Evolutionary conservation across 768 basidiomycete genomes (phyloP).

Genomic region (Cystobasidium ongulense): DNA sequence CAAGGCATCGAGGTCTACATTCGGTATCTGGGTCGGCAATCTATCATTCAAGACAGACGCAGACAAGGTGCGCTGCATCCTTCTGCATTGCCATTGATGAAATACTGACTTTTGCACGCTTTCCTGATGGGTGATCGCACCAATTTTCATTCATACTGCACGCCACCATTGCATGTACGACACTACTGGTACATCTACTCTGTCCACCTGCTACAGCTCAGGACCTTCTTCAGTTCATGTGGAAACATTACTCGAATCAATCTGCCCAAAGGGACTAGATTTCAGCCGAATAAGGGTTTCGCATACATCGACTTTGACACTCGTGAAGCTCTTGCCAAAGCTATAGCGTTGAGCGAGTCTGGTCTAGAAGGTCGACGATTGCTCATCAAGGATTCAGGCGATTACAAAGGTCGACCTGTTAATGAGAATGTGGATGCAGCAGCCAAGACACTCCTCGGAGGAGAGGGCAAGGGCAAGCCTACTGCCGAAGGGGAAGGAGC

Average conservation of each 20-base stretch:
- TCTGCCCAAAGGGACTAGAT: slow-evolving; percentile 60
- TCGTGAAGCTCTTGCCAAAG: slow-evolving; percentile 61
- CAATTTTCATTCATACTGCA: not conserved
- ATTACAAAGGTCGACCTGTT: slow-evolving; percentile 36
- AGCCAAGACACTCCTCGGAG: slow-evolving; percentile 3
- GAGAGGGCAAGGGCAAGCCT: slow-evolving; percentile 1
- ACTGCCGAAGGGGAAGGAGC: slow-evolving; percentile 7
- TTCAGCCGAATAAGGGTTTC: slow-evolving; percentile 77
- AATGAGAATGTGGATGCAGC: slow-evolving; percentile 23
- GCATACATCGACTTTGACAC: slow-evolving; percentile 92
- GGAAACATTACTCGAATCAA: slow-evolving; percentile 72
- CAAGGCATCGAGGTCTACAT: slow-evolving; percentile 55
- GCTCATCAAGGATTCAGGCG: slow-evolving; percentile 83
- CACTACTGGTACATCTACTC: not conserved
- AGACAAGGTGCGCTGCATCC: slow-evolving; percentile 54
- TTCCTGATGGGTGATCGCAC: not conserved
- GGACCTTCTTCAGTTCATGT: slow-evolving; percentile 59
- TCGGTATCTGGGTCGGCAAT: slow-evolving; percentile 95
- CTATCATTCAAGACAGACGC: slow-evolving; percentile 78
- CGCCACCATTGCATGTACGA: not conserved
- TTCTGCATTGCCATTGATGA: slow-evolving; percentile 29
- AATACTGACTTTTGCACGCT: slow-evolving; percentile 12
- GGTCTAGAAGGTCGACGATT: slow-evolving; percentile 74
- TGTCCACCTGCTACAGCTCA: slow-evolving; percentile 23
- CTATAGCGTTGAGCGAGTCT: slow-evolving; percentile 72